Conservation (phyloP, 2,329 filamentous ascomycete genomes). For the Beauveria scarabaeidicola region DNA sequence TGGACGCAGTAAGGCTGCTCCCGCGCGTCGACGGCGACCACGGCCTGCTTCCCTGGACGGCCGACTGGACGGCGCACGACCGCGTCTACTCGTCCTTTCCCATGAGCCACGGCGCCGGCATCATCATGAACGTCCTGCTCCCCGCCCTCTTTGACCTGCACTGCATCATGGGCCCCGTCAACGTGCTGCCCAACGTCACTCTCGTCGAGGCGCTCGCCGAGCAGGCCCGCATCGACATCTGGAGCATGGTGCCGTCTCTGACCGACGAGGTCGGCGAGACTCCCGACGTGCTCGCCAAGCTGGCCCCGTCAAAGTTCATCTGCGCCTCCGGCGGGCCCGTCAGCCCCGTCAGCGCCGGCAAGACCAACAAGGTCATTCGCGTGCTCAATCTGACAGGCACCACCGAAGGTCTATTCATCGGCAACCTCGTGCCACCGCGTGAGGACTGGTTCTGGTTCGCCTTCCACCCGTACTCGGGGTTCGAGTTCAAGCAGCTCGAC, state of each 20-base stretch:
- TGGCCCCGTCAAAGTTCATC: constrained; percentile 25
- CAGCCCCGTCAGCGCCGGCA: constrained; percentile 19
- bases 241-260: constrained; percentile 29
- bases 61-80: constrained; percentile 21
- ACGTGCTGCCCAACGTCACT: constrained; percentile 27
- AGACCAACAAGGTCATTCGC: constrained; percentile 24
- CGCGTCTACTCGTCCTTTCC: constrained; percentile 28
- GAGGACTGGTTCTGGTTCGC: constrained; percentile 26
- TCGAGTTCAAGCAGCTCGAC: constrained; percentile 26
- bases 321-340: constrained; percentile 29
- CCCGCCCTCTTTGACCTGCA: constrained; percentile 27
- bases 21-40: constrained; percentile 23
- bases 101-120: constrained; percentile 30
- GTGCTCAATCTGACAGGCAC: constrained; percentile 27
- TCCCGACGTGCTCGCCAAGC: constrained; percentile 23
- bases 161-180: constrained; percentile 27
- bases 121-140: constrained; percentile 33
- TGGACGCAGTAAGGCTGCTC: constrained; percentile 29
- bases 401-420: constrained; percentile 27
- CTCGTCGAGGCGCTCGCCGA: constrained; percentile 26
- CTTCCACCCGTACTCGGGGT: constrained; percentile 27
- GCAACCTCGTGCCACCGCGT: constrained; percentile 19
- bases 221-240: constrained; percentile 27
- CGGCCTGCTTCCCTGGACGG: constrained; percentile 21
- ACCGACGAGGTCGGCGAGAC: constrained; percentile 26